Percentiles rank a stretch among this genome's conserved stretches.
phyloP scores from a whole-genome alignment of 2,329 filamentous ascomycete species.

The Beauveria sp. region DNA sequence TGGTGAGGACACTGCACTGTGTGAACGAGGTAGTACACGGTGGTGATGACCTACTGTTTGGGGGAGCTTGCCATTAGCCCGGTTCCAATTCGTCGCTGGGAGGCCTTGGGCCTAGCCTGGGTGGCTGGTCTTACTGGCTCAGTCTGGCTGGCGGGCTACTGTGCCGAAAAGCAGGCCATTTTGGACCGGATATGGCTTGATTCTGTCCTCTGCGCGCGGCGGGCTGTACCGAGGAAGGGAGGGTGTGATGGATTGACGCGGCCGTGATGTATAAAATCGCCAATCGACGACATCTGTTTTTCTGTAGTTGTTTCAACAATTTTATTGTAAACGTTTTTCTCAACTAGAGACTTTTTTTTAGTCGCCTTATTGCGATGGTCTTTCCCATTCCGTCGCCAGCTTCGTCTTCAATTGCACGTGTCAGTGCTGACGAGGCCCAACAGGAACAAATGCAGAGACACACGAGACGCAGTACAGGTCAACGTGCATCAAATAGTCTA shows the following conservation, averaged over 20 bases:
- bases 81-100: conserved; percentile 18
- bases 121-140: neutral
- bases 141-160: neutral
- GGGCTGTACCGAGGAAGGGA: neutral
- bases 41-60: conserved; percentile 6
- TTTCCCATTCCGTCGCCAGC: no score
- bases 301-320: neutral
- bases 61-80: conserved; percentile 17
- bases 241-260: neutral
- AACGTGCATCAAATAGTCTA: no score
- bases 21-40: conserved; percentile 5
- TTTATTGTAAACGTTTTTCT: no score
- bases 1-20: conserved; percentile 13
- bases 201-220: neutral
- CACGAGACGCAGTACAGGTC: no score
- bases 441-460: no score
- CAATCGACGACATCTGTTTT: neutral
- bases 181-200: neutral
- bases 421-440: no score
- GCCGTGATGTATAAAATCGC: neutral
- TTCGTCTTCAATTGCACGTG: no score
- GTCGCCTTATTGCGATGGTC: no score
- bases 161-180: conserved; percentile 6
- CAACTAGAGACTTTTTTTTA: no score
- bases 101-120: neutral